phyloP scores from a whole-genome alignment of 768 basidiomycete genomes.

The Auriculariales sp. region DNA sequence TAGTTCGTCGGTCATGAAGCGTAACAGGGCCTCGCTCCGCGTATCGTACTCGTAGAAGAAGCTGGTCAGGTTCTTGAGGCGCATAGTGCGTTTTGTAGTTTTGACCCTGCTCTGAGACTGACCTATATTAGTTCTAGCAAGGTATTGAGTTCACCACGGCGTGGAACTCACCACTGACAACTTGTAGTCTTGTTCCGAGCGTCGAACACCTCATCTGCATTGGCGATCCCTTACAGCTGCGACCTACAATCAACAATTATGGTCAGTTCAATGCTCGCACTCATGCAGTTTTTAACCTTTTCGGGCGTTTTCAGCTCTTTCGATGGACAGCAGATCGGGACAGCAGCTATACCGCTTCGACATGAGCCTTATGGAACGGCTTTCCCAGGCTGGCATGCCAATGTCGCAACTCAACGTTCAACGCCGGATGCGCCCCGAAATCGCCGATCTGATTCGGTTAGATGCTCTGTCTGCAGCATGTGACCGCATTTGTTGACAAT shows the following conservation, averaged over 20 bases:
- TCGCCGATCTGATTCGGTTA: constrained; percentile 47
- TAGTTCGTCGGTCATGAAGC: background rate
- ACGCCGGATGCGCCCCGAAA: constrained; percentile 58
- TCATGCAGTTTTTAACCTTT: background rate
- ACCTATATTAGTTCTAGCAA: background rate
- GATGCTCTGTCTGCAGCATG: constrained; percentile 8
- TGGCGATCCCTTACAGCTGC: constrained; percentile 66
- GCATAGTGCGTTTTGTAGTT: constrained; percentile 35
- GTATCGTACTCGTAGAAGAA: constrained; percentile 60
- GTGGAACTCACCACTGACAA: background rate
- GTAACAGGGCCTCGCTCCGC: constrained; percentile 38
- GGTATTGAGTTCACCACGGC: background rate
- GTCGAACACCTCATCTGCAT: constrained; percentile 65
- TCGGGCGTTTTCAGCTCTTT: constrained; percentile 31
- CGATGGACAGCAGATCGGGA: constrained; percentile 51
- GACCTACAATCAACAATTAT: constrained; percentile 51
- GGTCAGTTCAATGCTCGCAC: constrained; percentile 20
- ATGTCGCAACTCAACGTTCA: constrained; percentile 66
- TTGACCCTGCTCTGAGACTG: constrained; percentile 1
- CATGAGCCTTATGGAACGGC: constrained; percentile 62
- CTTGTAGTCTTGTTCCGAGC: constrained; percentile 36
- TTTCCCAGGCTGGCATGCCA: constrained; percentile 35
- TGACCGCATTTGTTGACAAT: background rate
- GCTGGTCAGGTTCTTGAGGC: constrained; percentile 75
- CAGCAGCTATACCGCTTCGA: constrained; percentile 46